These are phyloP conservation scores for Tuber brumale DNA, from an alignment of 495 filamentous ascomycete genomes.

Conservation along the genomic window DNA sequence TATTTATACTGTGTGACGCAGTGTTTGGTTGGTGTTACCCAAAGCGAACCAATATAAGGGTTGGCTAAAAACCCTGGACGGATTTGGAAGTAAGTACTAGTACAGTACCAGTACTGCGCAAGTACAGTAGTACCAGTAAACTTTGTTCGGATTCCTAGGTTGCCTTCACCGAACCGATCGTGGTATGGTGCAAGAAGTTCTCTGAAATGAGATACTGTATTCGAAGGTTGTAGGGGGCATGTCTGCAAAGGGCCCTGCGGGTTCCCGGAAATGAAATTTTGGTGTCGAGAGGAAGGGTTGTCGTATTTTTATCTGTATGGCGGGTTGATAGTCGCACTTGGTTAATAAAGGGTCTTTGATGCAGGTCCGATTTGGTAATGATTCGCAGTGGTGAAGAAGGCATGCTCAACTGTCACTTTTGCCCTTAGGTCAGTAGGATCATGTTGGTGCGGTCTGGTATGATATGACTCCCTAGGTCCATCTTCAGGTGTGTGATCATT, in stretches of 20 bases:
- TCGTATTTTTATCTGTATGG: background rate
- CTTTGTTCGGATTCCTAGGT: background rate
- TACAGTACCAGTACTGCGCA: background rate
- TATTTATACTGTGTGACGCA: background rate
- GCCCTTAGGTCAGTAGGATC: background rate
- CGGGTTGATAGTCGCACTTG: background rate
- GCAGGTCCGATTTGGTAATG: background rate
- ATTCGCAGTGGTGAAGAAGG: background rate
- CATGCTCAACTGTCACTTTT: constrained; percentile 4
- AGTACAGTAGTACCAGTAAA: background rate
- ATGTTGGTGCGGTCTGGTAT: background rate
- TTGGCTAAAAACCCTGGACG: background rate
- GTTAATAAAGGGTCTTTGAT: background rate
- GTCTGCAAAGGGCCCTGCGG: background rate
- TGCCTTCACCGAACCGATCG: background rate
- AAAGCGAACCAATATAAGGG: background rate
- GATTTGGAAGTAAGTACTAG: background rate
- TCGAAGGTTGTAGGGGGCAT: background rate
- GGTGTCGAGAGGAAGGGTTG: background rate
- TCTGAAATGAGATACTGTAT: background rate
- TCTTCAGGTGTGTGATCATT: background rate
- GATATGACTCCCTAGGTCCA: background rate
- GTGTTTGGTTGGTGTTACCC: background rate
- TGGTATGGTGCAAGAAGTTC: background rate
- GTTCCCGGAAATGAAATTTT: background rate